Conservation (phyloP, 768 basidiomycete genomes). For the Leccinum olivaceopallidum region DNA sequence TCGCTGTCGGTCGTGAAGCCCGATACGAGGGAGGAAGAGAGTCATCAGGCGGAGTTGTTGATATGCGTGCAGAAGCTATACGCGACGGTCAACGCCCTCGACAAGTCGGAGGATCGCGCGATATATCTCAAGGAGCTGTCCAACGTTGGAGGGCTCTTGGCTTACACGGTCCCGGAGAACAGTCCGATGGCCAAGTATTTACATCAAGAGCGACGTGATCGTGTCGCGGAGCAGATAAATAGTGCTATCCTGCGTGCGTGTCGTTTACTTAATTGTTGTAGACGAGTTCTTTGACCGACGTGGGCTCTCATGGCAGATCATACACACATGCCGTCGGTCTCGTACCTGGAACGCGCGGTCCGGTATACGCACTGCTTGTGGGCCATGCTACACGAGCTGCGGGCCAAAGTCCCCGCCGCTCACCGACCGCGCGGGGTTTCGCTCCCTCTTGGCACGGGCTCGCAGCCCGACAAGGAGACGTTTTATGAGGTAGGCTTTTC, state of each 20-base stretch:
- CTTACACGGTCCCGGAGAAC: conserved; percentile 78
- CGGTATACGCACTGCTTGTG: conserved; percentile 67
- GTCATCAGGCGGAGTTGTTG: conserved; percentile 49
- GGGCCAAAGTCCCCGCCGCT: conserved; percentile 43
- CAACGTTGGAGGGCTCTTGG: conserved; percentile 75
- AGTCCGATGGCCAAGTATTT: conserved; percentile 79
- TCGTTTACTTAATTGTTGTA: neutral
- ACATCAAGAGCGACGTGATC: conserved; percentile 72
- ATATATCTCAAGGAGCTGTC: conserved; percentile 69
- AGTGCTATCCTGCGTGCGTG: conserved; percentile 79
- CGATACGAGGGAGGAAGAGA: conserved; percentile 36
- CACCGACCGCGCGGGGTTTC: conserved; percentile 42
- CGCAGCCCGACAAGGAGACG: conserved; percentile 35
- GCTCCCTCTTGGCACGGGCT: conserved; percentile 39
- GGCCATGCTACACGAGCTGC: conserved; percentile 52
- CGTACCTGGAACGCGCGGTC: conserved; percentile 62
- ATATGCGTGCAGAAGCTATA: conserved; percentile 67
- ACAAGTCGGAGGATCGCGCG: conserved; percentile 52
- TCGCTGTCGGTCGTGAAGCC: conserved; percentile 11
- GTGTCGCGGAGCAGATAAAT: conserved; percentile 86
- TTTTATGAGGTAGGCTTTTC: conserved; percentile 37
- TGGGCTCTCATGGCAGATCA: conserved; percentile 41
- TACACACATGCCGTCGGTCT: conserved; percentile 50
- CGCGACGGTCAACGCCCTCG: conserved; percentile 56
- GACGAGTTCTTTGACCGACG: conserved; percentile 5